phyloP scores from a whole-genome alignment of 2,329 filamentous ascomycete genomes.

The Fusarium sp. region DNA sequence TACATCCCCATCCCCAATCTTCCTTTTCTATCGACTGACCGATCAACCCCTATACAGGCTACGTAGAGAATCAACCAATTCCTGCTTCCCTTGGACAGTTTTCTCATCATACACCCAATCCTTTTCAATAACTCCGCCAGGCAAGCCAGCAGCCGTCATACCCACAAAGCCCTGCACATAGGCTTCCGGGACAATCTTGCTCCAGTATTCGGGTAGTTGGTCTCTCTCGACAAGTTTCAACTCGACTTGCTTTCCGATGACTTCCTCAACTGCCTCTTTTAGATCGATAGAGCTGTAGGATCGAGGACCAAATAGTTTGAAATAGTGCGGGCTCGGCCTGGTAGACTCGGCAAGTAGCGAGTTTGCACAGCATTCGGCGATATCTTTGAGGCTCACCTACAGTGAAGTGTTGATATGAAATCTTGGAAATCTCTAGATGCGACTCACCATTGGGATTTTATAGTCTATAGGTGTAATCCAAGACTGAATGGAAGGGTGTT shows the following conservation, averaged over 20 bases:
- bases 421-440: rapidly evolving
- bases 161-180: slow-evolving; percentile 44
- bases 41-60: slow-evolving; percentile 10
- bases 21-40: not conserved
- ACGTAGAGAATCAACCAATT: slow-evolving; percentile 42
- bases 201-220: slow-evolving; percentile 40
- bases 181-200: slow-evolving; percentile 30
- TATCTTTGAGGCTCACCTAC: slow-evolving; percentile 46
- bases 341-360: slow-evolving; percentile 29
- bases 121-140: slow-evolving; percentile 40
- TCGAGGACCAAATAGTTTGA: slow-evolving; percentile 45
- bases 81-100: slow-evolving; percentile 38
- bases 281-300: slow-evolving; percentile 45
- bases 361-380: slow-evolving; percentile 42
- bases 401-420: not conserved
- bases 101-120: slow-evolving; percentile 40
- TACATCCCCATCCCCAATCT: too few species aligned
- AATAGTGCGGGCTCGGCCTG: slow-evolving; percentile 22
- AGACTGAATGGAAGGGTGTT: slow-evolving; percentile 42
- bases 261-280: slow-evolving; percentile 41
- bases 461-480: slow-evolving; percentile 43
- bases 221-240: slow-evolving; percentile 38
- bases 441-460: slow-evolving; percentile 46
- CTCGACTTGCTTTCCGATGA: slow-evolving; percentile 40
- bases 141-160: slow-evolving; percentile 39